Evolutionary conservation across 1,284 basidiomycete genomes (phyloP).

Genomic region (Lignosus rhinocerotis): DNA sequence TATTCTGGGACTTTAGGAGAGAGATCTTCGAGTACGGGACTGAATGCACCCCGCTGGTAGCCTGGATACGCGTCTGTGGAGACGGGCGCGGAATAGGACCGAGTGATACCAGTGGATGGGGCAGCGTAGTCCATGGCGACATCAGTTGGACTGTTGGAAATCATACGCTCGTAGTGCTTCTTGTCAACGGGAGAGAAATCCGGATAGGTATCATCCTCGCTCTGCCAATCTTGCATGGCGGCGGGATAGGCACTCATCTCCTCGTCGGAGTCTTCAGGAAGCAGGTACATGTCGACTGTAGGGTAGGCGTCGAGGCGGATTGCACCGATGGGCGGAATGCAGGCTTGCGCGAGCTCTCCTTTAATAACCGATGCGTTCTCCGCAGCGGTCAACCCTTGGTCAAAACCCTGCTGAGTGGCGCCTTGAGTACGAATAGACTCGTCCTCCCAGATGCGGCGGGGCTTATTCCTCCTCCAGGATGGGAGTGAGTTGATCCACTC

Average conservation of each 20-base stretch:
- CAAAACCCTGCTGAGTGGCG: constrained; percentile 53
- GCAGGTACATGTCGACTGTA: constrained; percentile 23
- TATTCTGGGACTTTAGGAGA: constrained; percentile 47
- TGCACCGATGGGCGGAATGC: constrained; percentile 70
- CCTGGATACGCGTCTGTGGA: constrained; percentile 7
- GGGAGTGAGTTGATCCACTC: constrained; percentile 72
- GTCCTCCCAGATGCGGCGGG: constrained; percentile 65
- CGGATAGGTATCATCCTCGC: constrained; percentile 24
- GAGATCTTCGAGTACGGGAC: constrained; percentile 65
- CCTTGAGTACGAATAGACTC: constrained; percentile 33
- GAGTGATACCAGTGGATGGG: constrained; percentile 10
- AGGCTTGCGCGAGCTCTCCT: constrained; percentile 78
- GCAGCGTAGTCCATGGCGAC: constrained; percentile 8
- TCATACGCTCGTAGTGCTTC: constrained; percentile 32
- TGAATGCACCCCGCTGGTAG: constrained; percentile 54
- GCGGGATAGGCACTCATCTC: constrained; percentile 38
- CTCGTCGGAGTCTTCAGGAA: constrained; percentile 42
- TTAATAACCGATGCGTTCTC: constrained; percentile 75
- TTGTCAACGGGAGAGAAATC: constrained; percentile 30
- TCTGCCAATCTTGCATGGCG: constrained; percentile 28
- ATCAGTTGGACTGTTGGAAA: constrained; percentile 14
- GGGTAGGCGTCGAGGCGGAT: constrained; percentile 9
- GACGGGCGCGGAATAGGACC: constrained; percentile 11
- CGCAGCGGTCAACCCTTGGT: constrained; percentile 64
- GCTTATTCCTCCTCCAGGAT: constrained; percentile 66